Evolutionary conservation across 164 flowering plant genomes (phyloP).

Genomic region (Warburgia ugandensis): DNA sequence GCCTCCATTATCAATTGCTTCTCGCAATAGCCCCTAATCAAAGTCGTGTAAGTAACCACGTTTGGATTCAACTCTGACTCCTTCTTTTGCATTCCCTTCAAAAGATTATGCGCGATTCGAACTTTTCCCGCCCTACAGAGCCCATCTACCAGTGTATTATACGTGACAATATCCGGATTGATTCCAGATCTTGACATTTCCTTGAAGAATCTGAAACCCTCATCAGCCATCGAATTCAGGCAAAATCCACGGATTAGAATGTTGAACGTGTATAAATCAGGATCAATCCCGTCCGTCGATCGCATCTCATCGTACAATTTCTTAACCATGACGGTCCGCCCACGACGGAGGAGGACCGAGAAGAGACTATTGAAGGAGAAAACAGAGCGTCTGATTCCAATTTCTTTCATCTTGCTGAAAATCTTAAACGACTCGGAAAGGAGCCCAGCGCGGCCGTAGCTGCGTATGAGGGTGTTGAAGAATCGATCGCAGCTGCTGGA

Average conservation of each 20-base stretch:
- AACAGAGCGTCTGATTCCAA: constrained; percentile 50
- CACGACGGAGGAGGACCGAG: constrained; percentile 48
- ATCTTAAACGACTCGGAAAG: constrained; percentile 55
- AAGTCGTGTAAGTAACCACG: constrained; percentile 71
- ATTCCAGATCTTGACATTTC: constrained; percentile 43
- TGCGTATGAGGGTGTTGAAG: constrained; percentile 60
- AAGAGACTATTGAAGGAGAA: constrained; percentile 56
- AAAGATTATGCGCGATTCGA: constrained; percentile 47
- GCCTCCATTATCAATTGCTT: constrained; percentile 47
- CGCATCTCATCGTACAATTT: constrained; percentile 67
- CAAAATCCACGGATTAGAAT: constrained; percentile 73
- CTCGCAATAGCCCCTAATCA: constrained; percentile 75
- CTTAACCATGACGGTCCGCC: constrained; percentile 46
- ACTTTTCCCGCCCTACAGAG: constrained; percentile 67
- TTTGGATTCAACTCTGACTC: constrained; percentile 44
- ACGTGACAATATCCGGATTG: constrained; percentile 59
- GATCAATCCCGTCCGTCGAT: constrained; percentile 36
- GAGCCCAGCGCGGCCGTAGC: constrained; percentile 57
- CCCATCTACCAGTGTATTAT: constrained; percentile 76
- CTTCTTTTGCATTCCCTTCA: constrained; percentile 59
- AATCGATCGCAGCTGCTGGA: constrained; percentile 39
- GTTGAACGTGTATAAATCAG: constrained; percentile 62
- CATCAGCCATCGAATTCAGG: constrained; percentile 59
- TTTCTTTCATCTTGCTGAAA: constrained; percentile 39
- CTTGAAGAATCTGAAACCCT: constrained; percentile 54